Conservation (phyloP, 345 rosid genomes). For the Bruguiera parviflora region DNA sequence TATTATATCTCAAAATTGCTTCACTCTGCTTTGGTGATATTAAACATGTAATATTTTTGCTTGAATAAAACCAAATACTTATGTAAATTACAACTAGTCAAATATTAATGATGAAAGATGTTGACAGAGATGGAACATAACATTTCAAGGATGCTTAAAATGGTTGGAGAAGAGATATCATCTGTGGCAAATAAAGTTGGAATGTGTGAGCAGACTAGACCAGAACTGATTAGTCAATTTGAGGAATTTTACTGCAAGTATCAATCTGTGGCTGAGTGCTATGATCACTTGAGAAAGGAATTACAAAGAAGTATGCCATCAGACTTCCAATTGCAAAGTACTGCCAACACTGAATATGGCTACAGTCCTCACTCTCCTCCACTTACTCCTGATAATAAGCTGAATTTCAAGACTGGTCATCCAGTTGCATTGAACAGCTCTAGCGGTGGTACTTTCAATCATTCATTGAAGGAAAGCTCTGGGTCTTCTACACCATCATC, state of each 20-base stretch:
- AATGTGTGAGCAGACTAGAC: conserved; percentile 66
- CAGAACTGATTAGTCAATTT: conserved; percentile 53
- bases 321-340: conserved; percentile 59
- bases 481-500: conserved; percentile 46
- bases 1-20: too few species aligned
- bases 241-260: conserved; percentile 71
- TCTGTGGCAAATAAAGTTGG: conserved; percentile 79
- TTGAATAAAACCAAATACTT: too few species aligned
- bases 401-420: conserved; percentile 39
- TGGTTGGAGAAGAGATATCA: conserved; percentile 69
- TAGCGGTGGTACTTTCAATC: conserved; percentile 49
- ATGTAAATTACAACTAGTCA: too few species aligned
- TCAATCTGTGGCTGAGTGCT: conserved; percentile 67
- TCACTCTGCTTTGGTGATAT: too few species aligned
- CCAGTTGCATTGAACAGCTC: conserved; percentile 72
- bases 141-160: conserved; percentile 57
- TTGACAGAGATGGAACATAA: conserved; percentile 57
- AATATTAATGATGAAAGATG: neutral
- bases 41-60: too few species aligned
- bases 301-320: conserved; percentile 45
- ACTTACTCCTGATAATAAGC: conserved; percentile 53
- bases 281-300: conserved; percentile 64
- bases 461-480: conserved; percentile 57
- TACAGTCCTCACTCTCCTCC: conserved; percentile 32
- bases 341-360: conserved; percentile 44